phyloP scores from a whole-genome alignment of 805 yeast genomes.

The Wickerhamiella qilinensis region DNA sequence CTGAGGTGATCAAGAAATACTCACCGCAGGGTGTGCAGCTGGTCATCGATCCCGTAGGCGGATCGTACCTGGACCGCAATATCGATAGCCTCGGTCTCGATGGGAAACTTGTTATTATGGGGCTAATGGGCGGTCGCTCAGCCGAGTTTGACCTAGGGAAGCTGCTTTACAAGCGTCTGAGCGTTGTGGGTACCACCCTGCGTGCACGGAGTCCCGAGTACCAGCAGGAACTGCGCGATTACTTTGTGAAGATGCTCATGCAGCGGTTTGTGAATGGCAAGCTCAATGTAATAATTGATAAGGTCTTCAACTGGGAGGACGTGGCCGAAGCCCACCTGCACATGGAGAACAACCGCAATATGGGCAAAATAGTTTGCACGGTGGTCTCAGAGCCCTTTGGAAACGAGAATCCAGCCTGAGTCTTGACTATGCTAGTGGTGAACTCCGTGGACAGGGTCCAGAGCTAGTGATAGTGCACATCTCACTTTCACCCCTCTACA shows the following conservation, averaged over 20 bases:
- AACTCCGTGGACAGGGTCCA: too few relatives aligned
- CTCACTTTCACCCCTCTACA: too few relatives aligned
- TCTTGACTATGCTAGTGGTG: too few relatives aligned
- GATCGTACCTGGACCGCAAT: conserved; percentile 12
- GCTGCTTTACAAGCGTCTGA: conserved; percentile 16
- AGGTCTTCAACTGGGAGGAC: conserved; percentile 12
- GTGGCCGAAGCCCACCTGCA: conserved; percentile 15
- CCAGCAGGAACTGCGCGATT: conserved; percentile 14
- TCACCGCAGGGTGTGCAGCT: conserved; percentile 19
- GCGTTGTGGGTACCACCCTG: conserved; percentile 19
- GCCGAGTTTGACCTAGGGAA: conserved; percentile 12
- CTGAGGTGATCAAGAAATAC: conserved; percentile 9
- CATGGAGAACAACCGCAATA: conserved; percentile 17
- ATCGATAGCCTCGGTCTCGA: conserved; percentile 15
- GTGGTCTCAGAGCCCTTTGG: conserved; percentile 2
- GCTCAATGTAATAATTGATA: conserved; percentile 15
- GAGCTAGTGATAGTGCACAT: too few relatives aligned
- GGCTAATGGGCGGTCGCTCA: conserved; percentile 14
- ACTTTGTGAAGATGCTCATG: conserved; percentile 13
- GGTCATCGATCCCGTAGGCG: conserved; percentile 21
- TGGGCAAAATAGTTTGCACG: conserved; percentile 18
- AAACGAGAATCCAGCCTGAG: too few relatives aligned
- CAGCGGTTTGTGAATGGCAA: conserved; percentile 16
- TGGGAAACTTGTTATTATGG: conserved; percentile 18
- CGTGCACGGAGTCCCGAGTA: conserved; percentile 16